These are phyloP conservation scores for Chaetomium sp. DNA, from an alignment of 2,329 filamentous ascomycete genomes.

Conservation along the genomic window DNA sequence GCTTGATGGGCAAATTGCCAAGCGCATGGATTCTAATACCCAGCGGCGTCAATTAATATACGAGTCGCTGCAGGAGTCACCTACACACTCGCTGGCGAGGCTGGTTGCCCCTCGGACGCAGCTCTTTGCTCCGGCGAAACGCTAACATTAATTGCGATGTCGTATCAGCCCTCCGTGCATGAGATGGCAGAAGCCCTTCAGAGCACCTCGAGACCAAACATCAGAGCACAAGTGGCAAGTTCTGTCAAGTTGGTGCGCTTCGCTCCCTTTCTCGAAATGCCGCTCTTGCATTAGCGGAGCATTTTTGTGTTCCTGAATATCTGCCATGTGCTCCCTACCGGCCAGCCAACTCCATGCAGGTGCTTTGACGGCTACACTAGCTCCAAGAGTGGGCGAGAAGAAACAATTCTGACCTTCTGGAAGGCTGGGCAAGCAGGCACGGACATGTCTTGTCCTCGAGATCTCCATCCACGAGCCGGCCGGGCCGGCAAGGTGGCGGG, in stretches of 20 bases:
- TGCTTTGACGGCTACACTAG: conserved; percentile 24
- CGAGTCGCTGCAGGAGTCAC: conserved; percentile 17
- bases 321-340: conserved; percentile 21
- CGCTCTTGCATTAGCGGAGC: conserved; percentile 34
- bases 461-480: conserved; percentile 9
- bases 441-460: conserved; percentile 1
- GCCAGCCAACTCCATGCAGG: conserved; percentile 21
- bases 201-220: background rate
- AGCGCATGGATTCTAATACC: conserved; percentile 22
- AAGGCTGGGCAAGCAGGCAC: conserved; percentile 19
- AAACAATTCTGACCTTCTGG: conserved; percentile 20
- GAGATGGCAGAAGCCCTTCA: background rate
- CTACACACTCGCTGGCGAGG: background rate
- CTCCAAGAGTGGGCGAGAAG: background rate
- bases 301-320: conserved; percentile 33
- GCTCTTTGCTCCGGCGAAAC: background rate
- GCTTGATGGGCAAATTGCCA: background rate
- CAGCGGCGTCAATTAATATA: conserved; percentile 29
- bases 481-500: background rate
- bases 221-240: background rate
- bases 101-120: background rate
- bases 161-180: conserved; percentile 15
- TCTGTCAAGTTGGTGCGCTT: background rate
- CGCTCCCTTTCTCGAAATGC: conserved; percentile 23
- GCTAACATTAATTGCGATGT: conserved; percentile 14